Percentiles rank a stretch among this genome's conserved stretches.
phyloP scores from a whole-genome alignment of 2,329 filamentous ascomycete genomes.

The Stemphylium beticola region DNA sequence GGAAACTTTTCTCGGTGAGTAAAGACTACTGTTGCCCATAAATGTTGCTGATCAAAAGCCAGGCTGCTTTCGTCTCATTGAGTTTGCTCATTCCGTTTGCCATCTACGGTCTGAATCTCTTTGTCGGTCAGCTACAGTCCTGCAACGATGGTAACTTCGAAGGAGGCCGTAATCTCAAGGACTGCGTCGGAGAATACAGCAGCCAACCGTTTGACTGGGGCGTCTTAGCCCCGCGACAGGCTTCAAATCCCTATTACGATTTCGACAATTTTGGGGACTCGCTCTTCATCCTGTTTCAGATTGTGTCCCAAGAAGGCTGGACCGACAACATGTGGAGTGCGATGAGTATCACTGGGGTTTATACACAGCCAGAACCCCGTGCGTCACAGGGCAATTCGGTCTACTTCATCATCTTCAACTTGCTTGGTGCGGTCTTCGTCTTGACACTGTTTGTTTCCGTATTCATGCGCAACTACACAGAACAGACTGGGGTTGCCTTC shows the following conservation, averaged over 20 bases:
- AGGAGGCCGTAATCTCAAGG: conserved; percentile 64
- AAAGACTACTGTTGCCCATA: not conserved
- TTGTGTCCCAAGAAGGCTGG: conserved; percentile 99
- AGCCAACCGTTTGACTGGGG: conserved; percentile 83
- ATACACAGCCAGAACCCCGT: conserved; percentile 73
- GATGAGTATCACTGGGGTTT: conserved; percentile 79
- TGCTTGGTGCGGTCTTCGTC: conserved; percentile 94
- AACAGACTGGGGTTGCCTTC: conserved; percentile 96
- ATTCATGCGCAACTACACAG: conserved; percentile 99
- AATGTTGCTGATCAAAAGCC: conserved; percentile 10
- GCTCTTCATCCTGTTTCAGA: conserved; percentile 96
- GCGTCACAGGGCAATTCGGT: conserved; percentile 82
- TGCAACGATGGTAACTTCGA: conserved; percentile 75
- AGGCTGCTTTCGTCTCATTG: conserved; percentile 89
- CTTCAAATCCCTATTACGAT: conserved; percentile 81
- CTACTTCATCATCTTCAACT: conserved; percentile 96
- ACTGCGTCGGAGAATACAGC: conserved; percentile 85
- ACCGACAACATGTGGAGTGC: conserved; percentile 86
- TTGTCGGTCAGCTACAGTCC: conserved; percentile 76
- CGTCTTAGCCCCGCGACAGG: conserved; percentile 81
- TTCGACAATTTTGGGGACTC: conserved; percentile 96
- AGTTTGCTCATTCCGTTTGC: conserved; percentile 95
- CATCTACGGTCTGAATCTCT: conserved; percentile 92
- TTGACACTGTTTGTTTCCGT: conserved; percentile 97
- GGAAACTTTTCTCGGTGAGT: conserved; percentile 85